Evolutionary conservation across 208 protist genomes (phyloP).

Genomic region (Trypanosoma theileri): DNA sequence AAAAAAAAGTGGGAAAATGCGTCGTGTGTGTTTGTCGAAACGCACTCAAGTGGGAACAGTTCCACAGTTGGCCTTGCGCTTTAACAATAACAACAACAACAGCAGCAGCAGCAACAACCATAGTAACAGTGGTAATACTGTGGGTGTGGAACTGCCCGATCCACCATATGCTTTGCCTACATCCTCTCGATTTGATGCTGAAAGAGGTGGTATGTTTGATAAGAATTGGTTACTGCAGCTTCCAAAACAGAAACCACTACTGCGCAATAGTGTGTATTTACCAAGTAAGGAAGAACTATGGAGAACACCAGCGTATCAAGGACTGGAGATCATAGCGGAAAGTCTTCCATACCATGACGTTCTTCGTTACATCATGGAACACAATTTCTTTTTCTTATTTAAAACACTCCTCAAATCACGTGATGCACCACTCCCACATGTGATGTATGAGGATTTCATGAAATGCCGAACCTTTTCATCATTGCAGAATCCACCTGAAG

Average conservation of each 20-base stretch:
- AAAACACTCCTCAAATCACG: slow-evolving; percentile 38
- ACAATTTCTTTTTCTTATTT: slow-evolving; percentile 77
- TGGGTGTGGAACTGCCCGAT: slow-evolving; percentile 32
- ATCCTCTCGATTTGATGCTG: slow-evolving; percentile 39
- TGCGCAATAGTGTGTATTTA: slow-evolving; percentile 37
- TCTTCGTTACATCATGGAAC: slow-evolving; percentile 70
- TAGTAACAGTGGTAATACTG: slow-evolving; percentile 6
- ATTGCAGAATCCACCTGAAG: slow-evolving; percentile 72
- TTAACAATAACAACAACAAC: slow-evolving; percentile 22
- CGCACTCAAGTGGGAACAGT: slow-evolving; percentile 2
- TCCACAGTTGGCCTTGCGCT: not conserved
- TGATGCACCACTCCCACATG: slow-evolving; percentile 81
- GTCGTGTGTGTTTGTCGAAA: slow-evolving; percentile 2
- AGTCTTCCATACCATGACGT: slow-evolving; percentile 65
- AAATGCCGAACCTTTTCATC: slow-evolving; percentile 74
- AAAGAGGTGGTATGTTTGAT: slow-evolving; percentile 53
- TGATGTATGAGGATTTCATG: slow-evolving; percentile 90
- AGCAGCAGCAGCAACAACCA: not conserved
- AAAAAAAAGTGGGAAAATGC: not conserved
- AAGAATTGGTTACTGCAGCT: slow-evolving; percentile 49
- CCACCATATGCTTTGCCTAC: slow-evolving; percentile 47
- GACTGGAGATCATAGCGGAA: slow-evolving; percentile 44
- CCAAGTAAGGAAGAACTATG: slow-evolving; percentile 68
- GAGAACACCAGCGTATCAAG: slow-evolving; percentile 60
- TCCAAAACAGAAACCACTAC: slow-evolving; percentile 21